phyloP scores from a whole-genome alignment of 495 filamentous ascomycete species.

The Melanomma pulvis-pyrius region DNA sequence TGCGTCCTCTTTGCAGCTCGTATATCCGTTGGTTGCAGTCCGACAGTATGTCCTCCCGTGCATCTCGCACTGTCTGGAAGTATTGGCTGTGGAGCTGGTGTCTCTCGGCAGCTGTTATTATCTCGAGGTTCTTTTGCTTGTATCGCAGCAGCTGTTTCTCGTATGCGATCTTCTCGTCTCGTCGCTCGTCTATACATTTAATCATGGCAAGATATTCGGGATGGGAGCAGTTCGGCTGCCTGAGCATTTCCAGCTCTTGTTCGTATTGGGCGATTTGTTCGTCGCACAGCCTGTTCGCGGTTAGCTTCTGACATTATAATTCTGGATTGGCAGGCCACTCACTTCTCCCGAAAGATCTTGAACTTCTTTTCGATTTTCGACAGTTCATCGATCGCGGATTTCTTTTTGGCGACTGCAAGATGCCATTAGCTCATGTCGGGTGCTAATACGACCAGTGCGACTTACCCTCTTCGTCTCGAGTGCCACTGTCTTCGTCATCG shows the following conservation, averaged over 20 bases:
- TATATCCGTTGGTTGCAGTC: constrained; percentile 84
- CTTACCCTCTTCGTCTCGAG: constrained; percentile 39
- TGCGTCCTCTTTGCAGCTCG: constrained; percentile 79
- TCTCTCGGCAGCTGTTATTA: constrained; percentile 74
- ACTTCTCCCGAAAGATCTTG: constrained; percentile 83
- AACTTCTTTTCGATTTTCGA: constrained; percentile 81
- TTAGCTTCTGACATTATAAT: constrained; percentile 5
- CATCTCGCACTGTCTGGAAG: constrained; percentile 78
- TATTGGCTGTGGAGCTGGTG: constrained; percentile 83
- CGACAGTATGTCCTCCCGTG: constrained; percentile 77
- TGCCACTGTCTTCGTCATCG: constrained; percentile 37
- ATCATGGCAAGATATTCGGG: constrained; percentile 86
- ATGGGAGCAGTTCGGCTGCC: constrained; percentile 75
- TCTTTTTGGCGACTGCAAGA: constrained; percentile 73
- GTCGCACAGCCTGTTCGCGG: constrained; percentile 69
- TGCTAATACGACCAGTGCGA: neutral
- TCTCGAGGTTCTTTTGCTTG: constrained; percentile 69
- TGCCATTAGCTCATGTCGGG: neutral
- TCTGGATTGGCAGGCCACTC: constrained; percentile 39
- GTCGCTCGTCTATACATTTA: constrained; percentile 76
- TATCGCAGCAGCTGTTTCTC: constrained; percentile 72
- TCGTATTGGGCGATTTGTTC: constrained; percentile 81
- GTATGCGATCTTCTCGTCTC: constrained; percentile 75
- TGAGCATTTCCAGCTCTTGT: constrained; percentile 80
- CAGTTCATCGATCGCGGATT: constrained; percentile 77